Base-by-base conservation (phyloP, 495 filamentous ascomycete species). In the Hyaloscypha hepaticicola region DNA sequence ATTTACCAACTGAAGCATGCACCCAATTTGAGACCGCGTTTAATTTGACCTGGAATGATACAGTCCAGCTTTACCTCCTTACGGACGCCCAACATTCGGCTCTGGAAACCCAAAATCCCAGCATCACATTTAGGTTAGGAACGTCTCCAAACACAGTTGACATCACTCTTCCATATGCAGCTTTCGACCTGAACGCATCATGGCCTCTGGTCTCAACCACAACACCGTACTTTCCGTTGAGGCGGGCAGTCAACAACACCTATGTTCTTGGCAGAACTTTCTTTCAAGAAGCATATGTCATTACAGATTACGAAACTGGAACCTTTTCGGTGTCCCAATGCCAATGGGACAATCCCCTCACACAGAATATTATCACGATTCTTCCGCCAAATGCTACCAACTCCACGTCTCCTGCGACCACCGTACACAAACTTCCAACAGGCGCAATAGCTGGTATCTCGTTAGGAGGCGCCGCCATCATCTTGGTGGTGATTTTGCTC, bases 181-280 rank as follows among this genome's bases (percentile, higher is more conserved):
- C 79, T 6, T 85, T 86, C 67, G 82, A 85, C 67, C 73, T 83
- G 9, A 69, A 62, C 5, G 80, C 79, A 3, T 31, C 38, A 7
- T 56, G 14, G 12, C 65, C 65, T 3, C 19, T 63, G 6, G 45
- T 56, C 14, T n/a, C 34, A 11, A 49, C 16, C 19, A 33, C 49
- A 48, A 56, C 64, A 14, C 33, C 22, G 3, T 87, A 85, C 60
- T 87, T 86, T 57, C 83, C 84, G 0, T 69, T 87, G 11, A 78
- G 78, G 53, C 73, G 82, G 24, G 82, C 80, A 5, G 72, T 70
- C 22, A 82, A 85, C 60, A 68, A 75, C 12, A 75, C 72, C 0
- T 85, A 82, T 68, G 80, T 78, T 0, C 74, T 87, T 12, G 84
- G 84, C 3, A 74, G 83, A 26, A 76, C 78, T 12, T 86, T 87